Evolutionary conservation across 352 stramenopile species (phyloP).

Genomic region (Globisporangium echinulatum): DNA sequence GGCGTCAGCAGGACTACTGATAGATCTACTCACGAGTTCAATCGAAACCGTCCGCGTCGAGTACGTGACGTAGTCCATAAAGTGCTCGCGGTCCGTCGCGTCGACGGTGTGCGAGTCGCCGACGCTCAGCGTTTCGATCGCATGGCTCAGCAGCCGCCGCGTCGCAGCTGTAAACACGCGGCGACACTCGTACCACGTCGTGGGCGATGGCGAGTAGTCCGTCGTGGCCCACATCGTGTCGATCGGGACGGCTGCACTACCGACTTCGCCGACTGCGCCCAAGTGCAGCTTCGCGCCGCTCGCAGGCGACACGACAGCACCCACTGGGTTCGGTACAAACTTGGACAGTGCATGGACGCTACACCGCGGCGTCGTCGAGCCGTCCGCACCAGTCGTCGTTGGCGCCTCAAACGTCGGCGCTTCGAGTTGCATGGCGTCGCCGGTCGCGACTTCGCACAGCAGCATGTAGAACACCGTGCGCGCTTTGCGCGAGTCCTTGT

Average conservation of each 20-base stretch:
- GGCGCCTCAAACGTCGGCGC: constrained; percentile 24
- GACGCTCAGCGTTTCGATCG: constrained; percentile 30
- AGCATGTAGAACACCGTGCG: constrained; percentile 66
- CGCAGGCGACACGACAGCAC: constrained; percentile 43
- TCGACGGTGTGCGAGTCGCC: constrained; percentile 33
- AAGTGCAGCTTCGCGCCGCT: constrained; percentile 45
- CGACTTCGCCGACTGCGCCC: constrained; percentile 39
- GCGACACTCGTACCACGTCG: constrained; percentile 30
- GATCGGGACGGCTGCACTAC: constrained; percentile 37
- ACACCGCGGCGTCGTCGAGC: constrained; percentile 35
- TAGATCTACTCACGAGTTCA: constrained; percentile 33
- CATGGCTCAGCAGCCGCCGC: too few species aligned
- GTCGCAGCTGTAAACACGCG: constrained; percentile 17
- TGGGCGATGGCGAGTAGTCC: constrained; percentile 17
- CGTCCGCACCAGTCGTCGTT: not conserved
- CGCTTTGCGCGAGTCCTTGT: constrained; percentile 28
- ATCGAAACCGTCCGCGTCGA: constrained; percentile 27
- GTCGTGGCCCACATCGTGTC: constrained; percentile 52
- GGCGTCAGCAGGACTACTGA: too few species aligned
- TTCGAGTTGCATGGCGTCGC: constrained; percentile 30
- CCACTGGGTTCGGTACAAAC: constrained; percentile 42
- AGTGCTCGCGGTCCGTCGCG: constrained; percentile 23
- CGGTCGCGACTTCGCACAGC: constrained; percentile 63
- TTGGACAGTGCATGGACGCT: constrained; percentile 54
- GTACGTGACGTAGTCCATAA: constrained; percentile 17